Evolutionary conservation across 2,329 filamentous ascomycete species (phyloP), one percentile per base, ranked within the genome.

Genomic region (Amylocarpus encephaloides): DNA sequence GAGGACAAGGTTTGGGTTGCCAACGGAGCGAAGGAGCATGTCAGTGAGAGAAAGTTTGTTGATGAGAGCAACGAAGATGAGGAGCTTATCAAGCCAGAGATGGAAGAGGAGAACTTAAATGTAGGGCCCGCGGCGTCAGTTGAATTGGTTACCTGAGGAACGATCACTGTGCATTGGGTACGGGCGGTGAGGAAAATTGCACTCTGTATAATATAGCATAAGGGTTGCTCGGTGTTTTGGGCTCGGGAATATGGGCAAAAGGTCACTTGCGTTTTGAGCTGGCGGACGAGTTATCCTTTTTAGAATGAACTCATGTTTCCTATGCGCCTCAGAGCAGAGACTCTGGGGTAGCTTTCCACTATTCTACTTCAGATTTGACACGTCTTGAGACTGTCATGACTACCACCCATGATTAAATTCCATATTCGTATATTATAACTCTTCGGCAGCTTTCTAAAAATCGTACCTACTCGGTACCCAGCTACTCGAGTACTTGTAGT

Each of bases 1-100:
- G 80, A 84, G 54, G 88, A 94, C 68, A 96, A 95, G 71, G 88
- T 94, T 26, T 97, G 92, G 92, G 90, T 84, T 15, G 79, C 88
- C 2, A 71, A 70, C 18, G 64, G 68, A 34, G 61, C 68, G 26
- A 78, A 76, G 59, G 73, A 79, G 50, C 88, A 95, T 67, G 83
- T 95, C 44, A 95, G 89, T 64, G 88, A 95, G 68, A 78, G 91
- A 61, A 92, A 88, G 65, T 96, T 95, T 70, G 82, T 92, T 45
- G 82, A 88, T 51, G 84, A 88, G 43, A 73, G 30, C 18, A 18
- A 75, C 10, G 77, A 71, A 5, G 71, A 74, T 65, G 88, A 95
- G 70, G 65, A 67, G 46, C 53, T 67, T 36, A 65, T 67, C 53
- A 56, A 62, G 10, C 63, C 65, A 36, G 61, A 53, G n/a, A 43